A percentile compares a stretch with the other conserved stretches of the same genome.
These are phyloP conservation scores for Mallotus nudiflorus DNA, from an alignment of 345 rosid genomes.

Conservation along the genomic window DNA sequence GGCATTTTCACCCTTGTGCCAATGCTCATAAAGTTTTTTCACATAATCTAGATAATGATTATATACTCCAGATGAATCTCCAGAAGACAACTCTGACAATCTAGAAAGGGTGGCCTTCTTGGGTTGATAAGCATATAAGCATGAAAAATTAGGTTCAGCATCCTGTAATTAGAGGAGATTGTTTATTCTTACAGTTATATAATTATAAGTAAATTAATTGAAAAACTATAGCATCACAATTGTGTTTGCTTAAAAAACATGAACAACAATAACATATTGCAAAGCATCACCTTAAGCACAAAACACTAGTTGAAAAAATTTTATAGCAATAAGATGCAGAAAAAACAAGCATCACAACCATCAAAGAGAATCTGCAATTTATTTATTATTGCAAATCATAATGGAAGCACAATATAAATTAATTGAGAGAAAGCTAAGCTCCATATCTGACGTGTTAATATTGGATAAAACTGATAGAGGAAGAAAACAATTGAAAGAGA, in stretches of 20 bases:
- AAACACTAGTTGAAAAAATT: background rate
- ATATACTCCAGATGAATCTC: background rate
- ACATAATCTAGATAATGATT: constrained; percentile 2
- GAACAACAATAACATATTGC: too few relatives aligned
- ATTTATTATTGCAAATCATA: too few relatives aligned
- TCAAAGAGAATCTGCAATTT: too few relatives aligned
- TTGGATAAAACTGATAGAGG: too few relatives aligned
- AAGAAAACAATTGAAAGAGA: too few relatives aligned
- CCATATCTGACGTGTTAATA: too few relatives aligned
- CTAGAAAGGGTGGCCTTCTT: background rate
- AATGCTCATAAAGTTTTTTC: constrained; percentile 1
- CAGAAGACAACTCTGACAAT: constrained; percentile 4
- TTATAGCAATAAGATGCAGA: background rate
- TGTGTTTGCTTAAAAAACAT: too few relatives aligned
- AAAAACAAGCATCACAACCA: too few relatives aligned
- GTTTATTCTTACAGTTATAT: background rate
- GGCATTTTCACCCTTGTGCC: constrained; percentile 15
- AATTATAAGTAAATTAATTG: background rate
- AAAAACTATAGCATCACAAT: too few relatives aligned
- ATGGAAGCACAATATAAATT: too few relatives aligned
- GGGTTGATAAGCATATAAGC: background rate
- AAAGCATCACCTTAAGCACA: background rate
- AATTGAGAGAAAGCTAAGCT: too few relatives aligned
- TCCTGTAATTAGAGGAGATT: background rate
- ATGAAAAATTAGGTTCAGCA: background rate